Base-by-base conservation (phyloP, 169 alveolate genomes). In the Cryptosporidium xiaoi region DNA sequence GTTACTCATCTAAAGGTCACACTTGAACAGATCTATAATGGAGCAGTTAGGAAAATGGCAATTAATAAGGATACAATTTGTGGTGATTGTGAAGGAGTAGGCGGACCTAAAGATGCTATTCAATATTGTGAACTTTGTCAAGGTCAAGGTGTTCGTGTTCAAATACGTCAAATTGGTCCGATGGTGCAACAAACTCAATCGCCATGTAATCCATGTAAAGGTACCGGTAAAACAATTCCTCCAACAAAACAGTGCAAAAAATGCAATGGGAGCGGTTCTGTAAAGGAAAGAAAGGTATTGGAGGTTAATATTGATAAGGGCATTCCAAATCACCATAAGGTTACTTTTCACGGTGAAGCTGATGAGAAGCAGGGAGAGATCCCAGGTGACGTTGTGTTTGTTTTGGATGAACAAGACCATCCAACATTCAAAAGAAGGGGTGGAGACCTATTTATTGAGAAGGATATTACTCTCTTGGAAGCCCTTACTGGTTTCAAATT, bases 1-100 rank as follows among this genome's bases (percentile, higher is more conserved):
- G 97, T 94, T 24, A 90, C 96, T 56, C 94, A 95, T 66, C 91
- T 97, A 48, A 92, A 97, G 84, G 98, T 96, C 16, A 93, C 99
- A 4, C 94, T 98, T 66, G 99, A 98, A 90, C 99, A 98, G 91
- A 83, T 96, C 65, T 98, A 97, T 94, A 96, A 95, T 83, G 99
- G 99, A 6, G 96, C 97, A 34, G 96, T 95, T 71, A 93, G 95
- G 58, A 95, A 97, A 90, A 90, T 97, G 90, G 96, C 98, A 31
- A 96, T 97, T 50, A 95, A 96, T 71, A 95, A 98, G 92, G 97
- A 95, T 44, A 94, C 97, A 64, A 93, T 96, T 44, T 98, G 99
- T 93, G 92, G 93, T 46, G 93, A 92, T 62, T 98, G 99, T 89
- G 97, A 97, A 66, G 99, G 99, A 40, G 93, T 90, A 66, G 99